Evolutionary conservation across 768 basidiomycete species (phyloP), one percentile per base, ranked within the genome.

Genomic region (Xerocomus spinulosus): DNA sequence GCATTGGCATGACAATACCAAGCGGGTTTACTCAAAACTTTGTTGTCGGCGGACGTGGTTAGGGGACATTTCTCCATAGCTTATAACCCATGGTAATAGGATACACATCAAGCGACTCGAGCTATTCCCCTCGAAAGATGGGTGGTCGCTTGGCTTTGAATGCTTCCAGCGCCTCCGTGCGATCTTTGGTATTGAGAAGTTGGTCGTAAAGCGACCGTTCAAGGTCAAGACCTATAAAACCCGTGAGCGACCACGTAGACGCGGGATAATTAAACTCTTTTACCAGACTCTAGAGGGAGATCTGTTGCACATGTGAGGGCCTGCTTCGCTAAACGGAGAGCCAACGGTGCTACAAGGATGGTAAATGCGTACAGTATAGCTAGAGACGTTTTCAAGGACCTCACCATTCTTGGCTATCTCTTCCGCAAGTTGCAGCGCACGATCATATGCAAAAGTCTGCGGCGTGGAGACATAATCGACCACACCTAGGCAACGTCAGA

Each of bases 151-250:
- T 94, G 68, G 88, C 87, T 57, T 76, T 82, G 71, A 95, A 96
- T 13, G 93, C 93, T 44, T 80, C 68, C 32, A 96, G 71, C 4
- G 92, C 93, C 68, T 97, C 93, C 6, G 76, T 55, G 17, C 93
- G 79, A 64, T 97, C 93, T 53, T 80, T 75, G 7, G 77, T 84
- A 28, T 75, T 73, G 18, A 96, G 72, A 17, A 97, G 73, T 3
- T 79, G 76, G 54, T 95, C 87, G 51, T 97, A 97, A 12, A 87
- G 81, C 5, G 83, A 82, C 29, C 87, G 76, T 66, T 96, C 93
- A 52, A 94, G 89, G 63, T 94, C 90, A n/a, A 97, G 76, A n/a
- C 90, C 91, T 82, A 52, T 13, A 30, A 26, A 40, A 34, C 3
- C 5, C 6, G 26, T 48, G 35, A 58, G 54, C 12, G 6, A 36